A percentile compares a stretch with the other conserved stretches of the same genome.
Conservation (phyloP, 139 green algal species). For the Yamagishiella unicocca region DNA sequence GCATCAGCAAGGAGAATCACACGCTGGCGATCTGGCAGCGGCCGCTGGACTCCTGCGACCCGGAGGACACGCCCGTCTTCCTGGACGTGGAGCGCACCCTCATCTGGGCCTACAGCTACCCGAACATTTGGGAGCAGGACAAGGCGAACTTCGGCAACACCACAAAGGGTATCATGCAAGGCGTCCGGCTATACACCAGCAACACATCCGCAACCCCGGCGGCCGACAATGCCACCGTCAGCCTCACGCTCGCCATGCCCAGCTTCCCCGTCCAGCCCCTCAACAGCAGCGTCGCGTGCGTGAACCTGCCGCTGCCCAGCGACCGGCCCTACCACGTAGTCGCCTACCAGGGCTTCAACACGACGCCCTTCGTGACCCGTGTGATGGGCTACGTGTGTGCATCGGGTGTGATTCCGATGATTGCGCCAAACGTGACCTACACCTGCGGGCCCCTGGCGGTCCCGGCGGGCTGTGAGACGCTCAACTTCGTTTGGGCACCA, state of each 20-base stretch:
- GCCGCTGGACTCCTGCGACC: constrained; percentile 40
- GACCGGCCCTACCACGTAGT: constrained; percentile 12
- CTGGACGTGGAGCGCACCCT: background rate
- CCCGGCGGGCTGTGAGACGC: constrained; percentile 30
- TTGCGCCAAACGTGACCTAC: background rate
- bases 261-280: background rate
- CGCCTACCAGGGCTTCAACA: constrained; percentile 32
- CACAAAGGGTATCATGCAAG: background rate
- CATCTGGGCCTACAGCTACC: constrained; percentile 14
- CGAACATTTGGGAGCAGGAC: background rate
- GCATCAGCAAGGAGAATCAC: constrained; percentile 13
- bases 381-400: constrained; percentile 22
- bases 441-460: background rate
- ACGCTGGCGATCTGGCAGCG: constrained; percentile 25
- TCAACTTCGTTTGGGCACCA: constrained; percentile 28
- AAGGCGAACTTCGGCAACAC: background rate
- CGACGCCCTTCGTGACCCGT: background rate
- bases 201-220: too few species aligned
- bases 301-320: constrained; percentile 30
- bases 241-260: background rate
- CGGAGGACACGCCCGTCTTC: constrained; percentile 4
- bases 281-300: background rate
- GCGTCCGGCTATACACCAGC: background rate
- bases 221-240: background rate
- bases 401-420: background rate